Base-by-base conservation (phyloP, 2,329 filamentous ascomycete species). In the Aspergillus sp. region DNA sequence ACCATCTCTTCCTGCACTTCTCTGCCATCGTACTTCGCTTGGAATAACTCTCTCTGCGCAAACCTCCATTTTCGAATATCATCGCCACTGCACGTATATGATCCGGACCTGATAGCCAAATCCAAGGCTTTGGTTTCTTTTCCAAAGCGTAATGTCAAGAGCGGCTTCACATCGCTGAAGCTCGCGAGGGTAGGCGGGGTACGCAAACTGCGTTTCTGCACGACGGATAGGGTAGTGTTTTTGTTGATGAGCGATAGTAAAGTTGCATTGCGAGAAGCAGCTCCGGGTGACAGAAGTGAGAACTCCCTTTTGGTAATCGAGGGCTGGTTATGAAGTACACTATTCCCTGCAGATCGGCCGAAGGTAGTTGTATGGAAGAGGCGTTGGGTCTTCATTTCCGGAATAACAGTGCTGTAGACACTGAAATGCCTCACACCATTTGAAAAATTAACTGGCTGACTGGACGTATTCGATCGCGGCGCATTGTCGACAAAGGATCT, bases 11-110 rank as follows among this genome's bases (percentile, higher is more conserved):
- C 25, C 36, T 39, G 41, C 15, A 27, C 19, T 5, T 56, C 27
- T 51, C 42, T 48, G 17, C 66, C 60, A 15, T 66, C 54, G 42
- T 52, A 54, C 53, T 63, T 72, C 15, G 70, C 69, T 30, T 57
- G 60, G 50, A 62, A 71, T 15, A 76, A 44, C 30, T 65, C 65
- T 38, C 47, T 54, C 36, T 66, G 70, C 13, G 66, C 62, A 39
- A 27, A 21, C 21, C 62, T 64, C 74, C 74, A 76, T 62, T 30
- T 6, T 7, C 52, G 42, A 30, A 59, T 38, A 3, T 54, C 44
- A 1, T 25, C 13, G 1, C 42, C 30, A 21, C 55, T 17, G 17
- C 56, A 73, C 25, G 72, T 57, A 21, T 66, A 68, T n/a, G 61
- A 67, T 15, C 65, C 58, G 10, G 19, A 23, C 19, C 41, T 23